These are phyloP conservation scores for Podospora pseudocomata DNA, from an alignment of 495 filamentous ascomycete species.

Conservation along the genomic window DNA sequence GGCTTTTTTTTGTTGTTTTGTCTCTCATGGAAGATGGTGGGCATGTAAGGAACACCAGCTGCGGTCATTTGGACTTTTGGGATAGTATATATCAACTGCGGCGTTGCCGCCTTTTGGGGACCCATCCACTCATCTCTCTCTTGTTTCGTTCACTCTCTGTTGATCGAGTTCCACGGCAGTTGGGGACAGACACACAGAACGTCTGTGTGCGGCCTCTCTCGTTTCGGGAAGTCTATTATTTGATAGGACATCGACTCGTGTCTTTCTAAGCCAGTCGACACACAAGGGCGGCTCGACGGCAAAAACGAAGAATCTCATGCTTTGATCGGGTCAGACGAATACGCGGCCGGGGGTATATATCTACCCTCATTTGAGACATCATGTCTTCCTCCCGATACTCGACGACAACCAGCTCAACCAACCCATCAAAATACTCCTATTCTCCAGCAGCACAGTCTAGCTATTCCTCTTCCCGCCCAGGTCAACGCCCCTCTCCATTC, in stretches of 20 bases:
- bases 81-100: conserved; percentile 17
- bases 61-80: background rate
- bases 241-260: conserved; percentile 22
- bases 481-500: background rate
- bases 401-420: background rate
- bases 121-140: conserved; percentile 14
- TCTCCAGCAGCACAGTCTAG: conserved; percentile 23
- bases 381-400: background rate
- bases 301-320: background rate
- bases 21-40: conserved; percentile 3
- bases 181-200: conserved; percentile 8
- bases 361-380: conserved; percentile 5
- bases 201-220: conserved; percentile 1
- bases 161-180: conserved; percentile 19
- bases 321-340: conserved; percentile 7
- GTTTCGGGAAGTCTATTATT: conserved; percentile 19
- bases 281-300: background rate
- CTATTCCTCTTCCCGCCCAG: background rate
- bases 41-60: background rate
- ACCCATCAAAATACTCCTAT: background rate
- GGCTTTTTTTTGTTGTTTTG: background rate
- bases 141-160: conserved; percentile 7
- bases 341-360: conserved; percentile 4
- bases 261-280: conserved; percentile 28
- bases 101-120: conserved; percentile 12